Evolutionary conservation across 768 basidiomycete genomes (phyloP).

Genomic region (Amanita thiersii): DNA sequence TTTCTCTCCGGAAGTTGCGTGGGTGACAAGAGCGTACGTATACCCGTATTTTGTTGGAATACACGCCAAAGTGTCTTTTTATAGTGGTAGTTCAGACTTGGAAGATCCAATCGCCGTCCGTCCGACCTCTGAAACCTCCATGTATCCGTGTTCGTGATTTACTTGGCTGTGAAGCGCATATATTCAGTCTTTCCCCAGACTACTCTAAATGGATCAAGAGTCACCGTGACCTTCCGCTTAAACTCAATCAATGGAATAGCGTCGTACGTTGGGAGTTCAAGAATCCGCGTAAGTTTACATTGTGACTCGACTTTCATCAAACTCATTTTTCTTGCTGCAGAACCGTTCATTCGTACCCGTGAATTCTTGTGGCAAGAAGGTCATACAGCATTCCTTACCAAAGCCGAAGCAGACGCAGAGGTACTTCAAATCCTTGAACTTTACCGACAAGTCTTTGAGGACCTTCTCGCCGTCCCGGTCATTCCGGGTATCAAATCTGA

Average conservation of each 20-base stretch:
- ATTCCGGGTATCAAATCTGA: conserved; percentile 96
- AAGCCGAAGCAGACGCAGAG: conserved; percentile 84
- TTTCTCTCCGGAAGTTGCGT: conserved; percentile 99
- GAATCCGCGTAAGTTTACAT: conserved; percentile 73
- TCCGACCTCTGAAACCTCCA: conserved; percentile 96
- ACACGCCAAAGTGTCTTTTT: conserved; percentile 4
- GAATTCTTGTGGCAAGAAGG: conserved; percentile 99
- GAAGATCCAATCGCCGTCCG: conserved; percentile 98
- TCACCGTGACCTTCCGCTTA: conserved; percentile 93
- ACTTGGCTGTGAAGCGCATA: not conserved
- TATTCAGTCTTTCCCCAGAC: conserved; percentile 37
- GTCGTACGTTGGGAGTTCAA: conserved; percentile 99
- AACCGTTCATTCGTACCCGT: conserved; percentile 97
- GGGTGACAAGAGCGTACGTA: conserved; percentile 93
- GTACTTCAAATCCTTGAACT: conserved; percentile 92
- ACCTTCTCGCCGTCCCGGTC: conserved; percentile 95
- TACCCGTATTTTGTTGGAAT: no score
- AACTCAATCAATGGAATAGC: conserved; percentile 98
- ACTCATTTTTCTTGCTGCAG: conserved; percentile 23
- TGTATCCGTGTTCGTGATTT: conserved; percentile 84
- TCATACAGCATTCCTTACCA: conserved; percentile 89
- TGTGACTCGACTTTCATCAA: not conserved
- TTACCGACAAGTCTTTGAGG: conserved; percentile 93
- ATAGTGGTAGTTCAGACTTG: conserved; percentile 83
- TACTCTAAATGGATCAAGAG: conserved; percentile 99